Percentiles rank a stretch among this genome's conserved stretches.
These are phyloP conservation scores for Diaporthe amygdali DNA, from an alignment of 2,329 filamentous ascomycete species.

Conservation along the genomic window DNA sequence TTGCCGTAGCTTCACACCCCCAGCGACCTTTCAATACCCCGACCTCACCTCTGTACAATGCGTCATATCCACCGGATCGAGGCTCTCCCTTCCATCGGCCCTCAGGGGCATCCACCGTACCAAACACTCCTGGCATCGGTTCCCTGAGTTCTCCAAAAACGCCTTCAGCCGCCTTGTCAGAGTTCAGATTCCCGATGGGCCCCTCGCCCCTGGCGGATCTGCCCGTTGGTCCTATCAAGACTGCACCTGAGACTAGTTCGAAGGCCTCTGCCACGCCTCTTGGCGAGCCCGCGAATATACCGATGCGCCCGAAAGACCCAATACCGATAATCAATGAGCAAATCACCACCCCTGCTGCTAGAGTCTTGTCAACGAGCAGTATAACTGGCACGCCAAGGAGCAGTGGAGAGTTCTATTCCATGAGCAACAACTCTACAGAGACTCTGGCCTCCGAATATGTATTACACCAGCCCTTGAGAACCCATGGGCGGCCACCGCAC, in stretches of 20 bases:
- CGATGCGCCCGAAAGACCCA: conserved; percentile 47
- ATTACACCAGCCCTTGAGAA: conserved; percentile 50
- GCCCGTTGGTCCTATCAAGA: conserved; percentile 25
- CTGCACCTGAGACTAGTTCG: conserved; percentile 27
- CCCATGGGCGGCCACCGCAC: conserved; percentile 47
- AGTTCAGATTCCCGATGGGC: conserved; percentile 62
- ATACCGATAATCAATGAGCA: conserved; percentile 62
- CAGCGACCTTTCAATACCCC: conserved; percentile 51
- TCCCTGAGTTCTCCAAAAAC: conserved; percentile 44
- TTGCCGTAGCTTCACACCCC: conserved; percentile 42
- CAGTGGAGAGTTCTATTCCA: conserved; percentile 92
- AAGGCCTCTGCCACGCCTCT: conserved; percentile 34
- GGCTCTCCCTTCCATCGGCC: conserved; percentile 43
- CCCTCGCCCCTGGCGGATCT: conserved; percentile 46
- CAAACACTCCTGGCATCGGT: conserved; percentile 48
- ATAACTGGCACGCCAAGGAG: conserved; percentile 82
- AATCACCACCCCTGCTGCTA: conserved; percentile 62
- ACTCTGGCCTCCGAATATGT: conserved; percentile 91
- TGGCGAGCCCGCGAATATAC: conserved; percentile 41
- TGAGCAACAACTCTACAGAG: conserved; percentile 94
- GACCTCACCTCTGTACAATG: conserved; percentile 57
- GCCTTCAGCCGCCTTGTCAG: conserved; percentile 52
- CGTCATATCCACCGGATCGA: conserved; percentile 59
- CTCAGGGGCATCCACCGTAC: conserved; percentile 48
- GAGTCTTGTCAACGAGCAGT: conserved; percentile 80